Evolutionary conservation across 1,139 yeast species (phyloP).

Genomic region (Zygosaccharomyces sapae): DNA sequence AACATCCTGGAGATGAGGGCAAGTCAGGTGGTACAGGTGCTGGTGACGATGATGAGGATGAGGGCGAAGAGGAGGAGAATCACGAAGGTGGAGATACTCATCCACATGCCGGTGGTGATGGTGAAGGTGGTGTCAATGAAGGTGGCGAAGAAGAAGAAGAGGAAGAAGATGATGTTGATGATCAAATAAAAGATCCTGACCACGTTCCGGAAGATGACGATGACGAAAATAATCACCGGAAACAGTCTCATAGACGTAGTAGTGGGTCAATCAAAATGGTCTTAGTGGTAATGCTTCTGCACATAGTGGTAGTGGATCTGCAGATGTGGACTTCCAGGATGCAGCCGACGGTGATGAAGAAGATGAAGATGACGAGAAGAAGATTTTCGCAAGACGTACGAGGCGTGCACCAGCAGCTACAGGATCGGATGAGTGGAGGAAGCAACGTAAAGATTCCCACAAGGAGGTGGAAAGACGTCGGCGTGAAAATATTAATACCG

Average conservation of each 20-base stretch:
- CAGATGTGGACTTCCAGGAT: constrained; percentile 30
- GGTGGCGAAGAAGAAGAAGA: constrained; percentile 14
- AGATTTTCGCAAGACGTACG: constrained; percentile 27
- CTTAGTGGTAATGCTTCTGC: constrained; percentile 16
- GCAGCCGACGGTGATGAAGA: constrained; percentile 41
- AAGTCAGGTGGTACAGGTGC: constrained; percentile 3
- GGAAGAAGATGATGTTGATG: constrained; percentile 22
- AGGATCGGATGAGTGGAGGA: constrained; percentile 85
- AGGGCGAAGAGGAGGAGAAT: constrained; percentile 2
- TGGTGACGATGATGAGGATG: constrained; percentile 8
- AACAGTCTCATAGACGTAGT: constrained; percentile 14
- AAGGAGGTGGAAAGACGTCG: constrained; percentile 97
- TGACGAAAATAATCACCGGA: constrained; percentile 19
- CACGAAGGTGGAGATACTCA: too few relatives aligned
- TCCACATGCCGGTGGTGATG: constrained; percentile 4
- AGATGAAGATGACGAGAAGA: constrained; percentile 40
- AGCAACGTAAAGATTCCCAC: constrained; percentile 81
- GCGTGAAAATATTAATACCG: constrained; percentile 85
- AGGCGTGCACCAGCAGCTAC: constrained; percentile 44
- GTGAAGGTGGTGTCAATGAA: constrained; percentile 9
- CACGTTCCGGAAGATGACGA: constrained; percentile 17
- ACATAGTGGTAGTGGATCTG: constrained; percentile 20
- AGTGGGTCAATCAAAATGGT: too few relatives aligned
- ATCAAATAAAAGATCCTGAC: constrained; percentile 16
- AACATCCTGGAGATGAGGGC: constrained; percentile 14